Evolutionary conservation across 2,329 filamentous ascomycete genomes (phyloP), one percentile per base, ranked within the genome.

Genomic region (Gyromitra esculenta): DNA sequence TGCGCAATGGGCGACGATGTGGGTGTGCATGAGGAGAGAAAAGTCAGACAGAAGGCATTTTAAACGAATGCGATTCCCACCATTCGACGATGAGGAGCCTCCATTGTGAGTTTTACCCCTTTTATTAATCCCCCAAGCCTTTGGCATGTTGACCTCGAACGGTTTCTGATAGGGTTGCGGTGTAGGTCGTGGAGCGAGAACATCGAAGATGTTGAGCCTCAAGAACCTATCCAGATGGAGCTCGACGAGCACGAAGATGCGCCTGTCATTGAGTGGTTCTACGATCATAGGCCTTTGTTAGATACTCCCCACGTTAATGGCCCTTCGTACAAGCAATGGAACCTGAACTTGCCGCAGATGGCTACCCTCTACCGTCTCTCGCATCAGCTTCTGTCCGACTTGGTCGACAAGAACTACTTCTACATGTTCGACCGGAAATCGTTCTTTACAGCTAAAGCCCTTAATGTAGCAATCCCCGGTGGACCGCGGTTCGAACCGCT

Each of bases 1-100:
- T 83, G 96, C 96, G 73, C 96, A 99, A 84, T 99, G 96, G 96
- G 96, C 96, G 11, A 97, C 95, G 70, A 99, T 99, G 96, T 99
- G 96, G 96, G 91, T 97, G 35, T 93, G 92, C 57, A 99, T 99
- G 96, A 90, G 96, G 81, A 92, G 96, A 81, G 96, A 99, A 83
- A 99, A 99, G 87, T 96, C 94, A 82, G 96, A 99, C 82, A 87
- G 96, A 84, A 87, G 95, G 82, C 89, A 98, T 81, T 99, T 99
- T 87, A 99, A 99, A 87, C 90, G 96, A 79, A 99, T 99, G 96
- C 90, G 96, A 81, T 99, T 99, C 81, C 96, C 96, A 18, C 96
- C 96, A 0, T 99, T 99, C 81, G 96, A 99, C 81, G 96, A 99
- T 82, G 96, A 99, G 85, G 96, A 99, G 82, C 96, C 96, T 4